Evolutionary conservation across 495 filamentous ascomycete species (phyloP).

Genomic region (Stereocaulon alpinum): DNA sequence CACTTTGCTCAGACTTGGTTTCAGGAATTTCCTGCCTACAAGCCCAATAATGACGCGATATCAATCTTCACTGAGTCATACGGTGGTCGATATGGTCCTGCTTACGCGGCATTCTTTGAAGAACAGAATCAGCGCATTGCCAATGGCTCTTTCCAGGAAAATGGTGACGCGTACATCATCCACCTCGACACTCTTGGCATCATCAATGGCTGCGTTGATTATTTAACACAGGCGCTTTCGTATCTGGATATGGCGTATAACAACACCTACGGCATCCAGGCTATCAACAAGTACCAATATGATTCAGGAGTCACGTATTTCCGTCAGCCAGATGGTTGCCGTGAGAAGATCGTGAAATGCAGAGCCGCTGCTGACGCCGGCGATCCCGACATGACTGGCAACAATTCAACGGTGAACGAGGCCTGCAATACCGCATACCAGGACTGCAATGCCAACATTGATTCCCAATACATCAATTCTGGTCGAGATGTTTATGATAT

Average conservation of each 20-base stretch:
- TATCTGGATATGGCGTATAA: slow-evolving; percentile 60
- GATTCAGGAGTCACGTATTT: slow-evolving; percentile 36
- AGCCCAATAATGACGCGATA: slow-evolving; percentile 45
- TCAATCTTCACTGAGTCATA: slow-evolving; percentile 52
- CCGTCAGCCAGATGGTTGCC: slow-evolving; percentile 47
- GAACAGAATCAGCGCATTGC: slow-evolving; percentile 50
- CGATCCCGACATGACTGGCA: not conserved
- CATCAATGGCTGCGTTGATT: slow-evolving; percentile 70
- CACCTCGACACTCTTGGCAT: slow-evolving; percentile 42
- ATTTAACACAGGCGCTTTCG: slow-evolving; percentile 49
- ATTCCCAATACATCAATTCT: slow-evolving; percentile 28
- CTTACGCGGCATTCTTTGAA: slow-evolving; percentile 55
- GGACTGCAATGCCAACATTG: slow-evolving; percentile 32
- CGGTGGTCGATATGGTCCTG: slow-evolving; percentile 57
- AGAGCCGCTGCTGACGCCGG: slow-evolving; percentile 25
- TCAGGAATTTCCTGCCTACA: slow-evolving; percentile 46
- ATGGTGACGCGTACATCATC: slow-evolving; percentile 30
- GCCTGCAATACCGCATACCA: slow-evolving; percentile 31
- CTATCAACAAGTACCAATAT: slow-evolving; percentile 47
- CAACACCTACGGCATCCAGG: slow-evolving; percentile 65
- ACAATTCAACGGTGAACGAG: slow-evolving; percentile 16
- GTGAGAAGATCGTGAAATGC: slow-evolving; percentile 46
- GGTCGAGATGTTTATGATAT: slow-evolving; percentile 57
- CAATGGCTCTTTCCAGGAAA: slow-evolving; percentile 27
- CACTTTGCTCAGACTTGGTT: slow-evolving; percentile 52